These are phyloP conservation scores for Citrullus colocynthis DNA, from an alignment of 306 rosid genomes.

Conservation along the genomic window DNA sequence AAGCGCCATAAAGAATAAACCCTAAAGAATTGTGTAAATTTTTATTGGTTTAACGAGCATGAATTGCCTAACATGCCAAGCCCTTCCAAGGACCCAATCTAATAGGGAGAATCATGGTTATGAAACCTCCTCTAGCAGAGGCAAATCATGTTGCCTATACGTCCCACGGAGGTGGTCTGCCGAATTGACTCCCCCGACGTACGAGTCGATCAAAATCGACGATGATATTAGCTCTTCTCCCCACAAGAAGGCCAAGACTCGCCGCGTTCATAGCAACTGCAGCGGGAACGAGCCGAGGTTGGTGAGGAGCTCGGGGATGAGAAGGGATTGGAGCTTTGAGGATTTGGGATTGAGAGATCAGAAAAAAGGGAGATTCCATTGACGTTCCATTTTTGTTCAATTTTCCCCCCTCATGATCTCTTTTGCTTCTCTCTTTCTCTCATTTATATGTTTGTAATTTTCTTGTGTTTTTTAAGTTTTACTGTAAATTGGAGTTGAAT, in stretches of 20 bases:
- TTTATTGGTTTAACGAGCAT: constrained; percentile 32
- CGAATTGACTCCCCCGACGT: constrained; percentile 13
- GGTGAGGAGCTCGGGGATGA: constrained; percentile 62
- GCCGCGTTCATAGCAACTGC: constrained; percentile 18
- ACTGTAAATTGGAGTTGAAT: no score
- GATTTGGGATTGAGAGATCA: constrained; percentile 21
- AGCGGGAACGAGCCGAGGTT: constrained; percentile 26
- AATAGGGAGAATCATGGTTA: constrained; percentile 4
- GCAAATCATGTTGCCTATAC: constrained; percentile 1
- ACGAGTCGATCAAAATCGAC: background rate
- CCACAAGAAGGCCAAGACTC: background rate
- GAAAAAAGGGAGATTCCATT: constrained; percentile 13
- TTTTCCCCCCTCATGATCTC: background rate
- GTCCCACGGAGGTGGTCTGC: constrained; percentile 46
- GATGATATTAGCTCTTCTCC: background rate
- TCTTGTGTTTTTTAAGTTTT: no score
- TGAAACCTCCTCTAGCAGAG: constrained; percentile 11
- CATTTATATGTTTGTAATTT: no score
- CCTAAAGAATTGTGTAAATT: background rate
- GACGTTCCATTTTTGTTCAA: background rate
- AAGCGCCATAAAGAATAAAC: background rate
- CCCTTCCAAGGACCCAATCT: constrained; percentile 33
- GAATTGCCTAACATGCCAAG: constrained; percentile 48
- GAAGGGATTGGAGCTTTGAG: constrained; percentile 90
- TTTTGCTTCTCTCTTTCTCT: background rate